phyloP scores from a whole-genome alignment of 192 early-diverging fungal species.

The Podila verticillata region DNA sequence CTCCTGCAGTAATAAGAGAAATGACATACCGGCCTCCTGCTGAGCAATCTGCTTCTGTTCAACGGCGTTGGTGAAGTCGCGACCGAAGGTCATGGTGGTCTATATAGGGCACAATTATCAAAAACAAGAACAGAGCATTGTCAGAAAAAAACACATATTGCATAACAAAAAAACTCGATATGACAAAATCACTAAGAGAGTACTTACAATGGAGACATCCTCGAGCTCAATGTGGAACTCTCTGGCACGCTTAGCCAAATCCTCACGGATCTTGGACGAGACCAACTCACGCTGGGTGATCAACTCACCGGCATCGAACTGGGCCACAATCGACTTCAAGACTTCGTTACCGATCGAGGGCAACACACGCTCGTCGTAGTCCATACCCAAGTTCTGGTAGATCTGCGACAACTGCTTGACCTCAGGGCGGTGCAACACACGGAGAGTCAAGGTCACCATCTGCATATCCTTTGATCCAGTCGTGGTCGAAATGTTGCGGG shows the following conservation, averaged over 20 bases:
- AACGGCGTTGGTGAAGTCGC: constrained; percentile 98
- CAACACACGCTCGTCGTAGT: constrained; percentile 98
- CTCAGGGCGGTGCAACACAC: constrained; percentile 91
- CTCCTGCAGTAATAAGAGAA: not conserved
- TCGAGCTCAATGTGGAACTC: constrained; percentile 98
- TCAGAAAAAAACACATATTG: not conserved
- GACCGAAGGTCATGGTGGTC: constrained; percentile 99
- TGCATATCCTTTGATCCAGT: constrained; percentile 99
- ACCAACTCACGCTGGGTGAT: constrained; percentile 98
- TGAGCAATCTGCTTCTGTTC: constrained; percentile 99
- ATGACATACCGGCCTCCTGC: constrained; percentile 83
- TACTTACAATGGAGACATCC: constrained; percentile 95
- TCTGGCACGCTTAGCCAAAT: constrained; percentile 88
- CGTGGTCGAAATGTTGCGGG: constrained; percentile 97
- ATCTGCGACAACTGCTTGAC: constrained; percentile 78
- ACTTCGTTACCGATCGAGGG: constrained; percentile 99
- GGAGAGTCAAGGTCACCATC: constrained; percentile 93
- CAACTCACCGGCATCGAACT: constrained; percentile 97
- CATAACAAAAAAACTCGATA: not conserved
- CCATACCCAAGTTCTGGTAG: constrained; percentile 91
- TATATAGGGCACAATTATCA: too few species aligned
- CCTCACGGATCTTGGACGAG: constrained; percentile 91
- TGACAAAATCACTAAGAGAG: not conserved
- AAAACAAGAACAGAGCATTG: not conserved
- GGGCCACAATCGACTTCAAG: constrained; percentile 96